Evolutionary conservation across 1,284 basidiomycete species (phyloP).

Genomic region (Rhodotorula mucilaginosa): DNA sequence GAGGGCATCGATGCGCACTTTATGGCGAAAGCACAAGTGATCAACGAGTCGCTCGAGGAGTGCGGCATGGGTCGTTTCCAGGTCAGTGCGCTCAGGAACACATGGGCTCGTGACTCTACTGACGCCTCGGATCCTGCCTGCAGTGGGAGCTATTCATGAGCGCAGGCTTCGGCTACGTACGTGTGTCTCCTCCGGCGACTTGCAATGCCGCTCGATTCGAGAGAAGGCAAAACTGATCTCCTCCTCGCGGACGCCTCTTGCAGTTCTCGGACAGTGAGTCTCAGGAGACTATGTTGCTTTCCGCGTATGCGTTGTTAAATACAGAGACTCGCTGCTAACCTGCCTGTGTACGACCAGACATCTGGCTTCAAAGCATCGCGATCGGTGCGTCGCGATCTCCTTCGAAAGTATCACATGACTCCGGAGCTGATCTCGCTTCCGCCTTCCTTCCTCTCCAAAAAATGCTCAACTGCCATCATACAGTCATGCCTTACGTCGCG

Average conservation of each 20-base stretch:
- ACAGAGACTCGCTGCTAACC: neutral
- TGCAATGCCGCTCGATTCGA: too few relatives aligned
- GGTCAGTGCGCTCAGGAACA: neutral
- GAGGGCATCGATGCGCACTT: conserved; percentile 2
- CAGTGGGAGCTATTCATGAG: conserved; percentile 6
- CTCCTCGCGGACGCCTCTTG: neutral
- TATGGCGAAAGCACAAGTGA: neutral
- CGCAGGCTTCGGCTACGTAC: conserved; percentile 1
- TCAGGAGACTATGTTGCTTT: neutral
- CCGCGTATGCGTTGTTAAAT: neutral
- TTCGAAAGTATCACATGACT: neutral
- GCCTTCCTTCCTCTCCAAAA: neutral
- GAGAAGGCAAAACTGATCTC: too few relatives aligned
- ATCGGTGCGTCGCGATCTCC: neutral
- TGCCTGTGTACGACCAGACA: neutral
- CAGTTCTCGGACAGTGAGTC: conserved; percentile 4
- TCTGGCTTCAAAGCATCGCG: conserved; percentile 3
- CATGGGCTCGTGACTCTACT: neutral
- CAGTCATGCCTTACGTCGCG: conserved; percentile 1
- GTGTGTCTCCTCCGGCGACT: neutral
- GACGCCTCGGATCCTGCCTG: neutral
- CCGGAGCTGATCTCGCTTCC: neutral
- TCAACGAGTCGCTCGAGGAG: neutral
- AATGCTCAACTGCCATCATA: neutral
- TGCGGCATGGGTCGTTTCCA: conserved; percentile 4